Conservation (phyloP, 2,329 filamentous ascomycete genomes). For the Sporothrix protearum region DNA sequence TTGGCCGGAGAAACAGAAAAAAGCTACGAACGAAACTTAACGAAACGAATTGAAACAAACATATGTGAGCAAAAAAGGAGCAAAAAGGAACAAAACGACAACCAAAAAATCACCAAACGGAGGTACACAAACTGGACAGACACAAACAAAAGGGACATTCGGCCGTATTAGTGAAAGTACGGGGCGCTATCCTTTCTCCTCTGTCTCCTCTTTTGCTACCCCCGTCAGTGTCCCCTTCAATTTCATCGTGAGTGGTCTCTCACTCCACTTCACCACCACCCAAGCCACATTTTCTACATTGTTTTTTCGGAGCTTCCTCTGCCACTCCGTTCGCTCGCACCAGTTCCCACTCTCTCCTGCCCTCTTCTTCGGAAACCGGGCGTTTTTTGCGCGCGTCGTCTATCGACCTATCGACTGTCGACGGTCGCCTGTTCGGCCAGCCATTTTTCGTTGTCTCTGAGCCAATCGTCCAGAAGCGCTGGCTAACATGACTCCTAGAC, state of each 20-base stretch:
- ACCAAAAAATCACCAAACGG: too few species aligned
- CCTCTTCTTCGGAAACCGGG: background rate
- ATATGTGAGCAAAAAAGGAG: background rate
- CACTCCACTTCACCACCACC: background rate
- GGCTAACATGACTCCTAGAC: background rate
- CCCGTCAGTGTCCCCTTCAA: conserved; percentile 7
- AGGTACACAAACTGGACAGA: background rate
- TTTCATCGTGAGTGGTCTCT: background rate
- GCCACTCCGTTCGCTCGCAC: background rate
- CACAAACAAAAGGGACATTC: background rate
- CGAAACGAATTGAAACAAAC: background rate
- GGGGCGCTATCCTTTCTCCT: background rate
- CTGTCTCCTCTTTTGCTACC: background rate
- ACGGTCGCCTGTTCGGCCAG: conserved; percentile 2
- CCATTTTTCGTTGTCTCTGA: background rate
- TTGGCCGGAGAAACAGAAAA: background rate
- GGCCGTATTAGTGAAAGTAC: background rate
- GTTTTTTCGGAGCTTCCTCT: background rate
- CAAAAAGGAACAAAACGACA: background rate
- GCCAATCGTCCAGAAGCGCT: background rate
- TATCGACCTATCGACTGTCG: conserved; percentile 12
- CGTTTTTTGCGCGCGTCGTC: background rate
- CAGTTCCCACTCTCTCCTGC: background rate
- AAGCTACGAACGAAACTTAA: background rate
- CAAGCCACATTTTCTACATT: background rate